phyloP scores from a whole-genome alignment of 2,329 filamentous ascomycete species.

The Lanzia echinophila region DNA sequence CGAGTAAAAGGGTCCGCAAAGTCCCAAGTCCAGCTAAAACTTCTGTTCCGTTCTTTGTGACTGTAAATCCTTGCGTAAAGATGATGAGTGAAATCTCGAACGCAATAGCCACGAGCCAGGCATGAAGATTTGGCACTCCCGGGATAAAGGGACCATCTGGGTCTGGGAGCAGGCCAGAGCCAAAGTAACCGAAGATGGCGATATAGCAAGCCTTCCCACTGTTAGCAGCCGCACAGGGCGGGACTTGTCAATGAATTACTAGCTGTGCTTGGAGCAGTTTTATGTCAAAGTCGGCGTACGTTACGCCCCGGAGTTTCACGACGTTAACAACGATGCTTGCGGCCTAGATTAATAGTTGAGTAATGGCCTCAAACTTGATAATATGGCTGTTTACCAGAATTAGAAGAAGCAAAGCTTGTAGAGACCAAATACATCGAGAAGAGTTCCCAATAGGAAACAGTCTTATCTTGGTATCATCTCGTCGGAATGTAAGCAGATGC shows the following conservation, averaged over 20 bases:
- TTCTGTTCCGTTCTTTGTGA: background rate
- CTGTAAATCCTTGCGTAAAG: background rate
- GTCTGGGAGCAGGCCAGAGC: slow-evolving; percentile 6
- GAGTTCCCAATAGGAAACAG: background rate
- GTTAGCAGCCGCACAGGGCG: background rate
- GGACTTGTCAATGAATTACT: background rate
- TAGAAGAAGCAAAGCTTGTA: background rate
- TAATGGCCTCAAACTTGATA: background rate
- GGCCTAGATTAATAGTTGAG: background rate
- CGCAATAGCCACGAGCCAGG: slow-evolving; percentile 4
- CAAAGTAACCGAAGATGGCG: background rate
- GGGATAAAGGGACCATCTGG: slow-evolving; percentile 1
- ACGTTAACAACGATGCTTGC: background rate
- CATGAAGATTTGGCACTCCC: background rate
- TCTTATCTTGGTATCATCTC: background rate
- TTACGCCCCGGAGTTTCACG: background rate
- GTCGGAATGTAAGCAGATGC: background rate
- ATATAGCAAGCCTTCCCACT: background rate
- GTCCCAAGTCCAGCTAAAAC: background rate
- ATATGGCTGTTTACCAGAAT: background rate
- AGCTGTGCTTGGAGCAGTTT: background rate
- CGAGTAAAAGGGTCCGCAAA: background rate
- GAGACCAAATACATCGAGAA: background rate
- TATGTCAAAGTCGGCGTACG: background rate
- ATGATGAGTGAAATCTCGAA: slow-evolving; percentile 2